A percentile compares a stretch with the other conserved stretches of the same genome.
phyloP scores from a whole-genome alignment of 192 early-diverging fungal species.

The Coemansia furcata region DNA sequence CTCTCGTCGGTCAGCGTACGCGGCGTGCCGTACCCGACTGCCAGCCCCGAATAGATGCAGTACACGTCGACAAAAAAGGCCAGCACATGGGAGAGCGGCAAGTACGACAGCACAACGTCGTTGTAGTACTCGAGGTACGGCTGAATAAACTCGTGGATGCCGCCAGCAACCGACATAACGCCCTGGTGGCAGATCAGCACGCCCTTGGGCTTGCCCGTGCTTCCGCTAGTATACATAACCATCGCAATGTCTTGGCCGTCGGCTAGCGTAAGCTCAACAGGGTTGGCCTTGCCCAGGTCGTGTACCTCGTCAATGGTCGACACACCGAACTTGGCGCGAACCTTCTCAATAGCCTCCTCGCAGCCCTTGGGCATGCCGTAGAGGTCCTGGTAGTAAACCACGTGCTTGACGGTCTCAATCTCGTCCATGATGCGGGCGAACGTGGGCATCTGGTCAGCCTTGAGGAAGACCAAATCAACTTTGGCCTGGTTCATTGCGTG shows the following conservation, averaged over 20 bases:
- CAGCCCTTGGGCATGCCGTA: slow-evolving; percentile 53
- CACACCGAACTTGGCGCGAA: slow-evolving; percentile 52
- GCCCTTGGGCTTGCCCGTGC: slow-evolving; percentile 93
- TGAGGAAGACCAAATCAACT: slow-evolving; percentile 66
- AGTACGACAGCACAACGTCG: slow-evolving; percentile 70
- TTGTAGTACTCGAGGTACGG: slow-evolving; percentile 40
- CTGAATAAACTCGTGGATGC: slow-evolving; percentile 37
- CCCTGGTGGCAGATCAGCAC: slow-evolving; percentile 82
- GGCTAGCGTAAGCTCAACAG: slow-evolving; percentile 19
- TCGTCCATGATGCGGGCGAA: slow-evolving; percentile 27
- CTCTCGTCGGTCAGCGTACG: slow-evolving; percentile 77
- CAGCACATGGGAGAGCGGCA: slow-evolving; percentile 86
- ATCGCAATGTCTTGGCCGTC: slow-evolving; percentile 60
- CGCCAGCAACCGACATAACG: slow-evolving; percentile 67
- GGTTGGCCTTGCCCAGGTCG: slow-evolving; percentile 66
- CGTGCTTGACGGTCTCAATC: slow-evolving; percentile 56
- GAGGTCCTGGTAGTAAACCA: slow-evolving; percentile 61
- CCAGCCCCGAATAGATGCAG: slow-evolving; percentile 63
- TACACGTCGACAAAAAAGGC: slow-evolving; percentile 79
- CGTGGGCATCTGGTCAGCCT: slow-evolving; percentile 57
- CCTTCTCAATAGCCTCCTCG: slow-evolving; percentile 57
- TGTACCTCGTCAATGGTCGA: slow-evolving; percentile 70
- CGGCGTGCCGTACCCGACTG: slow-evolving; percentile 64
- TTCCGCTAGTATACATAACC: slow-evolving; percentile 93
- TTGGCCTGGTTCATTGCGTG: slow-evolving; percentile 90